Evolutionary conservation across 192 early-diverging fungal species (phyloP).

Genomic region (Chytriomyces sp.): DNA sequence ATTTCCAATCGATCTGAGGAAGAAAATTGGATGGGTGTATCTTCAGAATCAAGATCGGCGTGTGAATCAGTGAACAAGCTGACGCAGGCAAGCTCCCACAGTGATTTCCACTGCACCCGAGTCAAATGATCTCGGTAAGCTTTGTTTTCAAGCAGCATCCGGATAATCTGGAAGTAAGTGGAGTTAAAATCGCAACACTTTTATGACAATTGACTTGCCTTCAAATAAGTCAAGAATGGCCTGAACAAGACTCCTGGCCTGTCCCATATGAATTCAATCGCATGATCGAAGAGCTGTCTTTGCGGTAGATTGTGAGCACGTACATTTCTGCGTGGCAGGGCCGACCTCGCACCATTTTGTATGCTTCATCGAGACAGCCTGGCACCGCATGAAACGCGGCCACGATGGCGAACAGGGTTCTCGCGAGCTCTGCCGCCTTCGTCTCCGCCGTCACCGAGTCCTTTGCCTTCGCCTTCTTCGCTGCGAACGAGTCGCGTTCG

Average conservation of each 20-base stretch:
- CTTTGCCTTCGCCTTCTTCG: too few relatives aligned
- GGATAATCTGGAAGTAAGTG: constrained; percentile 10
- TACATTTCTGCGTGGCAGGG: too few relatives aligned
- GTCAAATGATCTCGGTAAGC: constrained; percentile 4
- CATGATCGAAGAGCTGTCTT: constrained; percentile 9
- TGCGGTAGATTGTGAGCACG: too few relatives aligned
- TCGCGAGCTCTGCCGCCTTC: too few relatives aligned
- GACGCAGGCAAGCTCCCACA: background rate
- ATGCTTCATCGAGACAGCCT: constrained; percentile 18
- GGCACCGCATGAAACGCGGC: too few relatives aligned
- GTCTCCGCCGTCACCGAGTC: too few relatives aligned
- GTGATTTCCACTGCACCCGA: constrained; percentile 11
- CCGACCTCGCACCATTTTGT: too few relatives aligned
- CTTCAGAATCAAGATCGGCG: background rate
- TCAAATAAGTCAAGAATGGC: background rate
- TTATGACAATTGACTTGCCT: background rate
- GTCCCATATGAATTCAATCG: constrained; percentile 6
- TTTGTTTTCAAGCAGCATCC: background rate
- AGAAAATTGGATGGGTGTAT: background rate
- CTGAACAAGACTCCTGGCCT: background rate
- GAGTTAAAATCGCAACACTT: background rate
- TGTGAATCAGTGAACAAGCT: constrained; percentile 1
- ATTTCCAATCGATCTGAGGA: constrained; percentile 5
- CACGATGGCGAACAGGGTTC: too few relatives aligned
- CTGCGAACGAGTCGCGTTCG: too few relatives aligned